A percentile compares a stretch with the other conserved stretches of the same genome.
These are phyloP conservation scores for Vitis hybrid DNA, from an alignment of 177 flowering plant genomes.

Conservation along the genomic window DNA sequence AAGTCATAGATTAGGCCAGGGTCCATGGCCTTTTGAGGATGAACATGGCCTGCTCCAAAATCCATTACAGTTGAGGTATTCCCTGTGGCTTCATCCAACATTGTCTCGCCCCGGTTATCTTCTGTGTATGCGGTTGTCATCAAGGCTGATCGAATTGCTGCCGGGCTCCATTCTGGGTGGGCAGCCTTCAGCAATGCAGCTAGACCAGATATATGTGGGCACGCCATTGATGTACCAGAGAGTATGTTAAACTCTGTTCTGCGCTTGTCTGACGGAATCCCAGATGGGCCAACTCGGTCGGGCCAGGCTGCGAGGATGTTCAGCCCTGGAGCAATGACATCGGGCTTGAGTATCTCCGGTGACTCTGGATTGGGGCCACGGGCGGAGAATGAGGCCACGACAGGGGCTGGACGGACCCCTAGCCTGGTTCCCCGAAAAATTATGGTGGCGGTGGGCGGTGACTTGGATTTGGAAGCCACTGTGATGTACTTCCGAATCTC, in stretches of 20 bases:
- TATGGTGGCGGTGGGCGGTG: constrained; percentile 61
- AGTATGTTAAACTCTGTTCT: constrained; percentile 78
- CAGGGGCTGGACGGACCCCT: constrained; percentile 83
- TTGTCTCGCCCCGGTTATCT: constrained; percentile 59
- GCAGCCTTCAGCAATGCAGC: constrained; percentile 91
- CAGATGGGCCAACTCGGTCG: constrained; percentile 74
- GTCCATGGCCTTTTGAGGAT: constrained; percentile 83
- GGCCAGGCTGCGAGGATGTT: constrained; percentile 99
- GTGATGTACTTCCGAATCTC: constrained; percentile 65
- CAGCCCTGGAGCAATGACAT: constrained; percentile 91
- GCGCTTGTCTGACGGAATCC: constrained; percentile 59
- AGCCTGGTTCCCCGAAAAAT: constrained; percentile 70
- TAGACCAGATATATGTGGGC: constrained; percentile 93
- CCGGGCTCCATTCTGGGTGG: constrained; percentile 93
- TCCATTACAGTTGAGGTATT: constrained; percentile 67
- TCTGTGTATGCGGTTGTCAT: constrained; percentile 83
- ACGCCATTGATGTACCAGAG: constrained; percentile 97
- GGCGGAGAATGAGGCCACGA: constrained; percentile 88
- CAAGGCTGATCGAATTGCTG: constrained; percentile 81
- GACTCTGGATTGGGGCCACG: constrained; percentile 88
- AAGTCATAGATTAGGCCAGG: constrained; percentile 88
- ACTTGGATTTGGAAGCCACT: constrained; percentile 19
- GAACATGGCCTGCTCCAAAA: constrained; percentile 88
- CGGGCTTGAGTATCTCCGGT: constrained; percentile 87
- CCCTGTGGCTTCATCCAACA: constrained; percentile 79